Base-by-base conservation (phyloP, 345 rosid genomes). In the Erodium maritimum region DNA sequence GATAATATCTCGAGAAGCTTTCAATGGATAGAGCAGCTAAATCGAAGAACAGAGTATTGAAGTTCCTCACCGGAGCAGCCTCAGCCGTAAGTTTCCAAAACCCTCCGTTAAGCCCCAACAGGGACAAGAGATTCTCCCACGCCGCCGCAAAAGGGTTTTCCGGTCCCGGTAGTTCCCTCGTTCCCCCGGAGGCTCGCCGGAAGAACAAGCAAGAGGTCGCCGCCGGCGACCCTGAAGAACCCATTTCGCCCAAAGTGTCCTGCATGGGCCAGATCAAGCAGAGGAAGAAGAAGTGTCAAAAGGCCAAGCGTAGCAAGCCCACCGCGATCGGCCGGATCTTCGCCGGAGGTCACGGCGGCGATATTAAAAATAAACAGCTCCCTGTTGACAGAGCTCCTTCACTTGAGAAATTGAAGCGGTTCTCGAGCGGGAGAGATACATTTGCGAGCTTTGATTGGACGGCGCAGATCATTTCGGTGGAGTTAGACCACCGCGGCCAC, bases 261-360 rank as follows among this genome's bases (percentile, higher is more conserved):
- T 91, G 97, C 60, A 87, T 91, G 70, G 97, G 97, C 17, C 90
- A 87, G 62, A 82, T 91, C 85, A 91, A 91, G 75, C 78, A 72
- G 69, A 76, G 72, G 56, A 81, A 69, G 72, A 79, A 79, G 59
- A 75, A 64, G 23, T 67, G 63, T 29, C 25, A 48, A 2, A 48
- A 25, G 11, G 17, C 18, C 53, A 25, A 24, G 55, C 69, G 14
- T 23, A 17, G 52, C 54, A 51, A 6, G 2, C 16, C 54, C 8
- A 23, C 12, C 2, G 70, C 67, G 68, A 21, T 87, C n/a, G 77
- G 54, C 72, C 74, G 80, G 33, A 50, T 85, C 55, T 79, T 81
- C 21, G 64, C 69, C 2, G 14, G 66, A 21, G 68, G n/a, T n/a
- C n/a, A n/a, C 51, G 16, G 4, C 33, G 33, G 33, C 33, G 66